Percentiles rank a stretch among this genome's conserved stretches.
These are phyloP conservation scores for Arctostaphylos glauca DNA, from an alignment of 148 eudicot genomes.

Conservation along the genomic window DNA sequence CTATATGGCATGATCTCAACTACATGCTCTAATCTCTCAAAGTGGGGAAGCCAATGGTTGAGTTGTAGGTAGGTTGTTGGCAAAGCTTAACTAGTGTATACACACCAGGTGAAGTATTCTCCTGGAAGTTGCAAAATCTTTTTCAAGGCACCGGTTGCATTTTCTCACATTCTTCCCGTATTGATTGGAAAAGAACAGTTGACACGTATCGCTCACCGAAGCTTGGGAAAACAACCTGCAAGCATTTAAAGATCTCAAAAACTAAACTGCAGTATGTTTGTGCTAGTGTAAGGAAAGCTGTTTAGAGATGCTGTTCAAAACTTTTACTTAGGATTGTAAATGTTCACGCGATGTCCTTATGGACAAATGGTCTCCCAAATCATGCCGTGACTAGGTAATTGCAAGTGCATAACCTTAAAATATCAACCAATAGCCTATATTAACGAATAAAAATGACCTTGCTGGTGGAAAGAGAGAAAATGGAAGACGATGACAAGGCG, in stretches of 20 bases:
- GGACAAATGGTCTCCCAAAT: no score
- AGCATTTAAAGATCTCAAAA: neutral
- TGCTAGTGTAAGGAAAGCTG: neutral
- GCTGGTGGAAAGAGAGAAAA: no score
- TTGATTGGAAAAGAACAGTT: constrained; percentile 35
- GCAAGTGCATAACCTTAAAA: neutral
- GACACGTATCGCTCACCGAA: constrained; percentile 36
- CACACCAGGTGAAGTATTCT: neutral
- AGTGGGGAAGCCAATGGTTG: neutral
- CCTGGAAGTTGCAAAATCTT: neutral
- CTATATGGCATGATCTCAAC: neutral
- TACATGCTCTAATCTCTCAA: constrained; percentile 9
- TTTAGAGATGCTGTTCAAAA: neutral
- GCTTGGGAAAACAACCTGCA: constrained; percentile 39
- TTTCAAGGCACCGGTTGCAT: constrained; percentile 34
- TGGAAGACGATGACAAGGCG: no score
- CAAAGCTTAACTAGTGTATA: neutral
- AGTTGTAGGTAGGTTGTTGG: neutral
- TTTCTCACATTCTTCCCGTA: constrained; percentile 43
- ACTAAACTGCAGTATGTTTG: neutral
- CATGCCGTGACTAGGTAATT: neutral
- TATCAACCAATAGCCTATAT: neutral
- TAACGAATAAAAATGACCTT: no score
- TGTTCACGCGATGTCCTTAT: no score
- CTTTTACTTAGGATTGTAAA: neutral